phyloP scores from a whole-genome alignment of 768 basidiomycete species.

The Mycena metata region DNA sequence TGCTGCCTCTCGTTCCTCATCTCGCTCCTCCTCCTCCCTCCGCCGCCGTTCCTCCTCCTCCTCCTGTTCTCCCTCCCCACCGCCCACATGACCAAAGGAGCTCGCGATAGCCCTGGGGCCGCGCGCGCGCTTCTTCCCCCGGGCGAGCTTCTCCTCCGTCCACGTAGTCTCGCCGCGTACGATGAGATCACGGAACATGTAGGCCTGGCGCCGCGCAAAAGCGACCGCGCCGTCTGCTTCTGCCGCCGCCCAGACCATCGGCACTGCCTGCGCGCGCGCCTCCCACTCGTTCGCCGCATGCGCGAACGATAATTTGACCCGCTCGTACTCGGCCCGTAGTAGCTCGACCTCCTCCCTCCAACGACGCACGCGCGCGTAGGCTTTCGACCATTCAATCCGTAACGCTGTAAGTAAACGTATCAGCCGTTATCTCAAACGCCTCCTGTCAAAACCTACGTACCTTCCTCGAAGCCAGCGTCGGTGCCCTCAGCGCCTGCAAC shows the following conservation, averaged over 20 bases:
- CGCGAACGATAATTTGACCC: slow-evolving; percentile 15
- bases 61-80: too few species aligned
- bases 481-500: background rate
- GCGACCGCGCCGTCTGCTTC: background rate
- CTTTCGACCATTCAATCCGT: slow-evolving; percentile 33
- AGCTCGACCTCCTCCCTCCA: slow-evolving; percentile 30
- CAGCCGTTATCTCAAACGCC: background rate
- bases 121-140: background rate
- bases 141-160: background rate
- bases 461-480: slow-evolving; percentile 4
- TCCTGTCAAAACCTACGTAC: background rate
- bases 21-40: too few species aligned
- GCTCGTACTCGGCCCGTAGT: slow-evolving; percentile 23
- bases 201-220: background rate
- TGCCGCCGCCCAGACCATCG: background rate
- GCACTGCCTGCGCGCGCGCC: background rate
- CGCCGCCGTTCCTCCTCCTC: too few species aligned
- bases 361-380: background rate
- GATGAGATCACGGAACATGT: background rate
- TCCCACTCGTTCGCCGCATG: slow-evolving; percentile 27
- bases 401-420: background rate
- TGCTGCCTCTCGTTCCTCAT: too few species aligned
- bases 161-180: background rate
- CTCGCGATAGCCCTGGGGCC: too few species aligned
- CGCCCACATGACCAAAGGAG: too few species aligned